Conservation (phyloP, 2,329 filamentous ascomycete species). For the Eurotiales sp. region DNA sequence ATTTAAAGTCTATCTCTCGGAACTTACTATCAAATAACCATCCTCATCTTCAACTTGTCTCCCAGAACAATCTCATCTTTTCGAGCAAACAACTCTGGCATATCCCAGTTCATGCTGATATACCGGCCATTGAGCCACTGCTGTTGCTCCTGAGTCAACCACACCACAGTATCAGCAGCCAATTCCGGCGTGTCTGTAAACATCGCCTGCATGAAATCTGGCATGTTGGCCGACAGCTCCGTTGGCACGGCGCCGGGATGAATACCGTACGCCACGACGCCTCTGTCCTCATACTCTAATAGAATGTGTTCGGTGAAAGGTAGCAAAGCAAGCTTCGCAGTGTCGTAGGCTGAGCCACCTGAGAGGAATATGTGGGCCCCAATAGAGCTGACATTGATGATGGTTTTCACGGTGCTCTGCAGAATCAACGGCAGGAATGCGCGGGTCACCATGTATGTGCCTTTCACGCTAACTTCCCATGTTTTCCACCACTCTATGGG, state of each 20-base stretch:
- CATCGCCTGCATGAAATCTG: conserved; percentile 17
- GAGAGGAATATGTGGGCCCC: conserved; percentile 35
- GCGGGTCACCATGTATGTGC: conserved; percentile 44
- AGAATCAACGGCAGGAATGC: conserved; percentile 45
- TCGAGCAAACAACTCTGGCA: conserved; percentile 19
- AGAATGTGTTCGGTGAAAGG: conserved; percentile 45
- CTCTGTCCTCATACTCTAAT: conserved; percentile 42
- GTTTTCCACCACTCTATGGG: conserved; percentile 40
- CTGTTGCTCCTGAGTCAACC: conserved; percentile 21
- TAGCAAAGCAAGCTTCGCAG: conserved; percentile 43
- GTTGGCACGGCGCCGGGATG: conserved; percentile 49
- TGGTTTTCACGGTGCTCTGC: conserved; percentile 31
- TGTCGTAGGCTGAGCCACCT: conserved; percentile 45
- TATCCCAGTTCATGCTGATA: conserved; percentile 20
- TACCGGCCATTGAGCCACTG: conserved; percentile 26
- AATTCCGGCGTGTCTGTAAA: conserved; percentile 28
- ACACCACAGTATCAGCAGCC: conserved; percentile 22
- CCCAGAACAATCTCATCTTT: conserved; percentile 21
- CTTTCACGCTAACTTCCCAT: conserved; percentile 49
- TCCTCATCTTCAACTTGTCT: conserved; percentile 41
- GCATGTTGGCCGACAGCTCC: conserved; percentile 38
- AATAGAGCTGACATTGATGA: conserved; percentile 48
- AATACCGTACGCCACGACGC: conserved; percentile 34
- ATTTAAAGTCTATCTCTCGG: no score
- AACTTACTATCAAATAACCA: conserved; percentile 12